phyloP scores from a whole-genome alignment of 2,329 filamentous ascomycete genomes.

The Sporothrix globosa region DNA sequence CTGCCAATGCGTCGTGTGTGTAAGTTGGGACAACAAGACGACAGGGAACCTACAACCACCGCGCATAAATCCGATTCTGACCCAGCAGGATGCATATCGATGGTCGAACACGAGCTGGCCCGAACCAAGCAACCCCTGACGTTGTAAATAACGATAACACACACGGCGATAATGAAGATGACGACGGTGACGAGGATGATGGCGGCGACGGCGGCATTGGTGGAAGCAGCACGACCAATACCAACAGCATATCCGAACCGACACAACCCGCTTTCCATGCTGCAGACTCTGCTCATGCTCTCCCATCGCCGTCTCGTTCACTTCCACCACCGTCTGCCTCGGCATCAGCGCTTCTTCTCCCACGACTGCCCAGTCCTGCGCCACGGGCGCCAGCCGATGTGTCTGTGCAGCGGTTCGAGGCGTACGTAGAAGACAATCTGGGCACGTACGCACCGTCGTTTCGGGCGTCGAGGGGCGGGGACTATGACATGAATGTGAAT shows the following conservation, averaged over 20 bases:
- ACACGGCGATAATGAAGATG: not conserved
- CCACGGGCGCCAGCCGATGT: conserved; percentile 16
- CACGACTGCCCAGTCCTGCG: conserved; percentile 19
- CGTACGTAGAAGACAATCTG: conserved; percentile 33
- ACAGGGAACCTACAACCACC: no score
- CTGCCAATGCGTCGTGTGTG: conserved; percentile 20
- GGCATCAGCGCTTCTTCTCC: conserved; percentile 10
- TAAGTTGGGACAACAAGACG: not conserved
- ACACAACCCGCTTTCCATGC: not conserved
- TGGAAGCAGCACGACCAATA: not conserved
- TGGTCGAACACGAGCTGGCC: conserved; percentile 26
- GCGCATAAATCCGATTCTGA: not conserved
- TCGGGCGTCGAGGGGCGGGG: not conserved
- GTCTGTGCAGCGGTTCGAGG: conserved; percentile 33
- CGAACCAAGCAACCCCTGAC: not conserved
- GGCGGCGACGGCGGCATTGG: not conserved
- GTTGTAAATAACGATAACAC: not conserved
- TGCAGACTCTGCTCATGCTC: not conserved
- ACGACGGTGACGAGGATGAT: not conserved
- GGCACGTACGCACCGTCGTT: conserved; percentile 33
- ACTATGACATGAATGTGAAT: not conserved
- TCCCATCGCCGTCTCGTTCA: not conserved
- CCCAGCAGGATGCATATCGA: conserved; percentile 30
- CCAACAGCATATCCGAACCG: not conserved
- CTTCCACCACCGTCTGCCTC: conserved; percentile 1